These are phyloP conservation scores for Boletus edulis DNA, from an alignment of 768 basidiomycete genomes.

Conservation along the genomic window DNA sequence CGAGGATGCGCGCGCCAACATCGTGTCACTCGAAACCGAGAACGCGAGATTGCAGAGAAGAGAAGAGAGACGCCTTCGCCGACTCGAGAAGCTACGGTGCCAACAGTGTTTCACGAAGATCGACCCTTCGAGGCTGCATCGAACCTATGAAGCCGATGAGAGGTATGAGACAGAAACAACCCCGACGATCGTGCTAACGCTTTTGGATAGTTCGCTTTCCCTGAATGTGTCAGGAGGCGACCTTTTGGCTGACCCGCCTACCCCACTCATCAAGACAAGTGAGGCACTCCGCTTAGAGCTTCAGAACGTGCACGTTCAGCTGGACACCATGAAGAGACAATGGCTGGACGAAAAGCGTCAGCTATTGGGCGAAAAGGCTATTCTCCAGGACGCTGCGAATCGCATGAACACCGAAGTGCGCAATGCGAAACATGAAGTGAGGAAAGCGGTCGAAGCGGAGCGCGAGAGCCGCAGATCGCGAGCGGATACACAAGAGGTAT, in stretches of 20 bases:
- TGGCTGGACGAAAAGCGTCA: slow-evolving; percentile 69
- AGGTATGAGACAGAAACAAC: slow-evolving; percentile 42
- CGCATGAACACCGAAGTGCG: slow-evolving; percentile 63
- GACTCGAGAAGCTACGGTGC: slow-evolving; percentile 62
- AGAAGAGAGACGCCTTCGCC: slow-evolving; percentile 65
- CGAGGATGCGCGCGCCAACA: slow-evolving; percentile 63
- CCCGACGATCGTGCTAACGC: slow-evolving; percentile 5
- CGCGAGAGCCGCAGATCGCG: slow-evolving; percentile 48
- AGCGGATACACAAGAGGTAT: slow-evolving; percentile 56
- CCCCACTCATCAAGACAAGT: slow-evolving; percentile 64
- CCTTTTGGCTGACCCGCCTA: slow-evolving; percentile 58
- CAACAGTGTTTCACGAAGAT: slow-evolving; percentile 67
- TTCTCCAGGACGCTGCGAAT: slow-evolving; percentile 68
- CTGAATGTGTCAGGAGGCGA: slow-evolving; percentile 47
- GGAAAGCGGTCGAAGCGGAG: slow-evolving; percentile 51
- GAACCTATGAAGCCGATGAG: slow-evolving; percentile 49
- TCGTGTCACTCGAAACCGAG: slow-evolving; percentile 62
- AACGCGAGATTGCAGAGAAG: slow-evolving; percentile 59
- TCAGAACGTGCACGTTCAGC: slow-evolving; percentile 57
- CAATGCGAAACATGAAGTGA: slow-evolving; percentile 54
- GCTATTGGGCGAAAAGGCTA: slow-evolving; percentile 67
- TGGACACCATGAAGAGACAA: slow-evolving; percentile 60
- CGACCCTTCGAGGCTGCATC: slow-evolving; percentile 44
- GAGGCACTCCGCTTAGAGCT: slow-evolving; percentile 63
- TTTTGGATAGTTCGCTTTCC: slow-evolving; percentile 40